These are phyloP conservation scores for Bromus sterilis DNA, from an alignment of 176 grass and related monocot species.

Conservation along the genomic window DNA sequence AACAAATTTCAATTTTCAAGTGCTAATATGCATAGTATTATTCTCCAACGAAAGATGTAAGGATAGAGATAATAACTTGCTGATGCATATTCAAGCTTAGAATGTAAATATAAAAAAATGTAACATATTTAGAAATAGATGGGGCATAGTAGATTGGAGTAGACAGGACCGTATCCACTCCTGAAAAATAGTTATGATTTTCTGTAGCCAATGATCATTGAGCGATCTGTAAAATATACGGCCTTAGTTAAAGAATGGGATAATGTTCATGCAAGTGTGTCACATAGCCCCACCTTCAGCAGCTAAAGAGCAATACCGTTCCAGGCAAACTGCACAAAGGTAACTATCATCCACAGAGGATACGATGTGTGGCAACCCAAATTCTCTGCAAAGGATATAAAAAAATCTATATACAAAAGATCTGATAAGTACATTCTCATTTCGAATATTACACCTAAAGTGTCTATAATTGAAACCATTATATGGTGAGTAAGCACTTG, in stretches of 20 bases:
- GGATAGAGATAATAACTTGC: neutral
- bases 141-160: neutral
- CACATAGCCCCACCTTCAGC: constrained; percentile 56
- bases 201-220: neutral
- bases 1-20: constrained; percentile 8
- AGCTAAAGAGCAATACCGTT: constrained; percentile 76
- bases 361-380: constrained; percentile 48
- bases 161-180: neutral
- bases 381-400: constrained; percentile 56
- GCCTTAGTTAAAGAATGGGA: neutral
- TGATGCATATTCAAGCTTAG: neutral
- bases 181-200: neutral
- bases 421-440: no score
- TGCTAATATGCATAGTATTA: neutral
- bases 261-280: constrained; percentile 19
- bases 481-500: neutral
- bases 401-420: neutral
- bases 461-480: neutral
- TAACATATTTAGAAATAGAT: neutral
- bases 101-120: neutral
- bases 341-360: constrained; percentile 64
- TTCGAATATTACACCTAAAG: neutral
- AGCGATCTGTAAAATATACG: neutral
- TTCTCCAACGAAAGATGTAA: neutral
- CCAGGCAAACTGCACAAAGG: constrained; percentile 87